Percentiles rank a stretch among this genome's conserved stretches.
Evolutionary conservation across 2,329 filamentous ascomycete species (phyloP).

Genomic region (Neonectria magnoliae): DNA sequence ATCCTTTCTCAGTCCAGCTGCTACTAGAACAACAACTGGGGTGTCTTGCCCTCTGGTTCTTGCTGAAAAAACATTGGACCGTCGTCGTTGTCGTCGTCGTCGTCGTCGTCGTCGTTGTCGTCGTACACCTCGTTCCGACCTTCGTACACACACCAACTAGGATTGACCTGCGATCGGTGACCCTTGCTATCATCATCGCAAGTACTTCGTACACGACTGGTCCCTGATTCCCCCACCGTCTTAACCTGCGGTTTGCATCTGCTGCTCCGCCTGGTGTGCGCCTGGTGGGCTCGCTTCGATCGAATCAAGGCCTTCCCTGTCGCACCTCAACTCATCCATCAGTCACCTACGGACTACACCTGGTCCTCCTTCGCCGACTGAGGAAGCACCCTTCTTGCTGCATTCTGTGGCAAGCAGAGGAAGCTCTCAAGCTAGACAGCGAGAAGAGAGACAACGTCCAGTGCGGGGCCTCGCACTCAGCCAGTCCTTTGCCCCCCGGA

Average conservation of each 20-base stretch:
- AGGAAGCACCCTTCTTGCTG: constrained; percentile 36
- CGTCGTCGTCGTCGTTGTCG: constrained; percentile 30
- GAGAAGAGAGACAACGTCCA: constrained; percentile 44
- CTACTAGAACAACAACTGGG: constrained; percentile 31
- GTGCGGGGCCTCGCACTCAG: constrained; percentile 38
- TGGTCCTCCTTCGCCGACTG: constrained; percentile 33
- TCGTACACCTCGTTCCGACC: constrained; percentile 23
- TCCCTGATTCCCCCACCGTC: constrained; percentile 41
- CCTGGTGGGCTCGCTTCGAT: constrained; percentile 36
- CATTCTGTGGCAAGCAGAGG: constrained; percentile 29
- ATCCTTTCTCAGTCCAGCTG: constrained; percentile 39
- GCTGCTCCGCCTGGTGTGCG: constrained; percentile 30
- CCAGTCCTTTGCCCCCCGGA: constrained; percentile 34
- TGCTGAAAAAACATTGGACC: constrained; percentile 21
- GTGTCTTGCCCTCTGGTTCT: constrained; percentile 27
- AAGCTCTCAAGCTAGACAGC: constrained; percentile 33
- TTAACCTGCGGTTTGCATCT: constrained; percentile 24
- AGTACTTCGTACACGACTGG: constrained; percentile 22
- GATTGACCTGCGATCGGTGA: constrained; percentile 37
- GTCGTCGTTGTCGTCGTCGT: constrained; percentile 28
- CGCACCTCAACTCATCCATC: constrained; percentile 37
- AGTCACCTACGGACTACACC: constrained; percentile 27
- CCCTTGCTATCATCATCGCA: constrained; percentile 33
- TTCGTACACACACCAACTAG: constrained; percentile 24
- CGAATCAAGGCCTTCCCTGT: constrained; percentile 36